phyloP scores from a whole-genome alignment of 441 rosid species.

The Populus hybrid region DNA sequence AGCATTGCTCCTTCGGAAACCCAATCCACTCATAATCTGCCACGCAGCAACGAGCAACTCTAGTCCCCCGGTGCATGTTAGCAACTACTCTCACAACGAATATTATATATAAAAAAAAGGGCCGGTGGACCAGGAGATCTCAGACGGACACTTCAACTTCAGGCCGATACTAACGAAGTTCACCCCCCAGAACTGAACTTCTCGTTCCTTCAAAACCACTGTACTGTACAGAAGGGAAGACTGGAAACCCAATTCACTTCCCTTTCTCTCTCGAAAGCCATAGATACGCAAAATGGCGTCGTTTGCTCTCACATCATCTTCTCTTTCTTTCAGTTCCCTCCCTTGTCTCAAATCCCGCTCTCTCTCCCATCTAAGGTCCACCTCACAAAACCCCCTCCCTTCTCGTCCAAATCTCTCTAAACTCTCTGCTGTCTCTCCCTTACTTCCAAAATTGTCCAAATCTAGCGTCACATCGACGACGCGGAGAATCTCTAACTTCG shows the following conservation, averaged over 20 bases:
- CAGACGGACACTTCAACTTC: conserved; percentile 34
- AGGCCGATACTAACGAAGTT: too few relatives aligned
- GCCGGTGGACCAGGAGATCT: conserved; percentile 19
- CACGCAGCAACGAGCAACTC: background rate
- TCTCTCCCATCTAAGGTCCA: conserved; percentile 28
- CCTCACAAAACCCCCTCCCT: conserved; percentile 8
- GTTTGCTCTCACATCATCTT: conserved; percentile 44
- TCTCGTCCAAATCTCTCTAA: conserved; percentile 12
- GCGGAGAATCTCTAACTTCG: background rate
- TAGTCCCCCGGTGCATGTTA: conserved; percentile 2
- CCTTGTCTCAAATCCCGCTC: conserved; percentile 40
- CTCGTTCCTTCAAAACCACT: background rate
- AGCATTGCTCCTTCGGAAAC: background rate
- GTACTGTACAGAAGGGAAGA: background rate
- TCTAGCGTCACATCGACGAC: background rate
- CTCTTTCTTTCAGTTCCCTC: conserved; percentile 38
- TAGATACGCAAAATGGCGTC: conserved; percentile 56
- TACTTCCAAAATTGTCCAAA: conserved; percentile 17
- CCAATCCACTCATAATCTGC: background rate
- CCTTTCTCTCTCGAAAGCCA: conserved; percentile 27
- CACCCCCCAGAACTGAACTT: background rate
- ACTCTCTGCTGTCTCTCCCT: background rate
- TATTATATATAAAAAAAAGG: conserved; percentile 7
- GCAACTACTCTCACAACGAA: background rate
- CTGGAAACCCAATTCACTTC: background rate